Conservation (phyloP, 2,329 filamentous ascomycete species). For the Penicillium sp. region DNA sequence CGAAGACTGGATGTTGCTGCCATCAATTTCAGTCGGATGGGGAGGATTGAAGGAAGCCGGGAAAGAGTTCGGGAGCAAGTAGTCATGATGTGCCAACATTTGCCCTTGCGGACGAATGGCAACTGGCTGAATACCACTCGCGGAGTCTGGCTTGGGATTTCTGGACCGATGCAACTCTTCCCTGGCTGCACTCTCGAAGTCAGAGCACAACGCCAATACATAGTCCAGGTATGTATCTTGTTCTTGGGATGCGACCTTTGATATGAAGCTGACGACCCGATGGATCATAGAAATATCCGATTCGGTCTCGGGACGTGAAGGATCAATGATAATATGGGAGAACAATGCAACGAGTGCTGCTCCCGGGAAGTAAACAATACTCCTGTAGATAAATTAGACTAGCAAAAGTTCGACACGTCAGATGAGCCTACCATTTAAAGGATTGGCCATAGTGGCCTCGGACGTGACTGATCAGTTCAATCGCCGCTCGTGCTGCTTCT, state of each 20-base stretch:
- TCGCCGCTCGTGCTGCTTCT: slow-evolving; percentile 1
- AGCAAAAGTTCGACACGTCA: not conserved
- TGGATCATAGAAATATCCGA: not conserved
- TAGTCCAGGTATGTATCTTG: slow-evolving; percentile 5
- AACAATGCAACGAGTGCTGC: not conserved
- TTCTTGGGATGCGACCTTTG: slow-evolving; percentile 4
- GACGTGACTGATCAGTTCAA: slow-evolving; percentile 1
- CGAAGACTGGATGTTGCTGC: not conserved
- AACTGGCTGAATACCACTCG: not conserved
- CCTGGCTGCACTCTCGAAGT: not conserved
- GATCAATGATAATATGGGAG: not conserved
- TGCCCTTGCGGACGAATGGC: not conserved
- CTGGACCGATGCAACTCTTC: not conserved
- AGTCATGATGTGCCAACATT: not conserved
- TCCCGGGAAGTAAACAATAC: slow-evolving; percentile 1
- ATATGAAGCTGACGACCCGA: not conserved
- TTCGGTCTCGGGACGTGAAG: not conserved
- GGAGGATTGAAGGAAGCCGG: not conserved
- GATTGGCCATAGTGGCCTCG: not conserved
- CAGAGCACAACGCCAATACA: not conserved
- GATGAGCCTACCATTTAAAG: not conserved
- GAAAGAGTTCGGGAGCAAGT: not conserved
- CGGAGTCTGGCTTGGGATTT: not conserved
- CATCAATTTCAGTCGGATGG: not conserved
- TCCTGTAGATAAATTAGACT: not conserved